A percentile compares a stretch with the other conserved stretches of the same genome.
phyloP scores from a whole-genome alignment of 2,329 filamentous ascomycete species.

The Anisogramma anomala region DNA sequence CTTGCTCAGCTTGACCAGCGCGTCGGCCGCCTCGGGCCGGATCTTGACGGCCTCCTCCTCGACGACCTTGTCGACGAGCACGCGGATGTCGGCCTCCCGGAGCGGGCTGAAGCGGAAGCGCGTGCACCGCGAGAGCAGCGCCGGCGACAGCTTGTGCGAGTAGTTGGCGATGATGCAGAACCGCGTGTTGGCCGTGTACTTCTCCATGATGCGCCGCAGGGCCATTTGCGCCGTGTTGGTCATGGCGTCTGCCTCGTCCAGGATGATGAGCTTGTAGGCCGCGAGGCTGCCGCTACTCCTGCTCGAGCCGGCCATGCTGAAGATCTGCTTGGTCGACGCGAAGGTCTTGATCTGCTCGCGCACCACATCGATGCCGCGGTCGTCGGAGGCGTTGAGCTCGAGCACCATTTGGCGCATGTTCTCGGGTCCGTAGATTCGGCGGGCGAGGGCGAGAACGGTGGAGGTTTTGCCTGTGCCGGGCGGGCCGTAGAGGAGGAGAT shows the following conservation, averaged over 20 bases:
- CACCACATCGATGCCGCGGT: slow-evolving; percentile 95
- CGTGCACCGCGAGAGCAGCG: slow-evolving; percentile 84
- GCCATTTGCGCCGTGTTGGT: slow-evolving; percentile 99
- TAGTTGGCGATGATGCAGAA: slow-evolving; percentile 99
- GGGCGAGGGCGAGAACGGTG: slow-evolving; percentile 83
- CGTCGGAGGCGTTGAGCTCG: slow-evolving; percentile 93
- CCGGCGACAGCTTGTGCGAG: slow-evolving; percentile 91
- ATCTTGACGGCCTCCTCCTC: slow-evolving; percentile 80
- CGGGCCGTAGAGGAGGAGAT: slow-evolving; percentile 91
- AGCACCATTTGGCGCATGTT: slow-evolving; percentile 98
- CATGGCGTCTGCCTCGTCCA: slow-evolving; percentile 99
- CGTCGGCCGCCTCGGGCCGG: slow-evolving; percentile 65
- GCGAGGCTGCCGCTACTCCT: slow-evolving; percentile 45
- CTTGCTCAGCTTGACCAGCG: slow-evolving; percentile 76
- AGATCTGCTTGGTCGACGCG: slow-evolving; percentile 95
- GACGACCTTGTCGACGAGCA: slow-evolving; percentile 80
- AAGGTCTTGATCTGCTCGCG: slow-evolving; percentile 99
- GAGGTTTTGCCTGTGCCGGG: slow-evolving; percentile 97
- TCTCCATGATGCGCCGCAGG: slow-evolving; percentile 92
- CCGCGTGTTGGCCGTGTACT: slow-evolving; percentile 93
- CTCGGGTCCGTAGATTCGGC: slow-evolving; percentile 79
- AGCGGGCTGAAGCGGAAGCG: slow-evolving; percentile 90
- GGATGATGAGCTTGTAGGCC: slow-evolving; percentile 86
- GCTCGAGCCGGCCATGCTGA: slow-evolving; percentile 45
- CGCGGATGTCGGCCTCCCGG: slow-evolving; percentile 75